phyloP scores from a whole-genome alignment of 208 protist species.

The Polymyxa betae region DNA sequence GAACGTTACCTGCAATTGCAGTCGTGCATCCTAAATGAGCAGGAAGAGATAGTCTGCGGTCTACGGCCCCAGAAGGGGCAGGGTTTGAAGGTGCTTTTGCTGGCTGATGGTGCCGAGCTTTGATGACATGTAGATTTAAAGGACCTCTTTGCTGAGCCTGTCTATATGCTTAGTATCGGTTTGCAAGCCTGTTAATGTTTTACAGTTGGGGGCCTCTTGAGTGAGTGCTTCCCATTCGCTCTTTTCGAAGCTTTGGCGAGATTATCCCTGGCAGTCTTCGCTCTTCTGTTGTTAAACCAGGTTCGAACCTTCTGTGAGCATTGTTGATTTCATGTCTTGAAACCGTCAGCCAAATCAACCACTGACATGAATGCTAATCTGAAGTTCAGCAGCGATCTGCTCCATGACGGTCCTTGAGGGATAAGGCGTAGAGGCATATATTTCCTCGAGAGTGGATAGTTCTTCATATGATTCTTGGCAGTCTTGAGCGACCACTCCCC shows the following conservation, averaged over 20 bases:
- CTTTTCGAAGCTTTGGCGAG: too few relatives aligned
- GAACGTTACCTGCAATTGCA: not conserved
- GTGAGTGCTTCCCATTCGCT: not conserved
- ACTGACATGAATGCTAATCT: slow-evolving; percentile 5
- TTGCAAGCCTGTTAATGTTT: too few relatives aligned
- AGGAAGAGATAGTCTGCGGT: not conserved
- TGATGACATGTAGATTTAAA: too few relatives aligned
- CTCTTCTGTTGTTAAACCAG: slow-evolving; percentile 33
- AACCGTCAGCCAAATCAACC: not conserved
- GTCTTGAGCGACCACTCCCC: too few relatives aligned
- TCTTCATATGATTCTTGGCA: not conserved
- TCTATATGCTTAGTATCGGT: too few relatives aligned
- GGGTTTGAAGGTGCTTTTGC: too few relatives aligned
- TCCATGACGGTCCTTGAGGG: not conserved
- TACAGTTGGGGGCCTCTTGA: too few relatives aligned
- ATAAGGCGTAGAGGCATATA: not conserved
- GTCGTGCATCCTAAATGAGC: not conserved
- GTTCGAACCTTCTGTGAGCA: slow-evolving; percentile 7
- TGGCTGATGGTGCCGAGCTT: too few relatives aligned
- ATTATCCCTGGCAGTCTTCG: not conserved
- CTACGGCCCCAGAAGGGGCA: too few relatives aligned
- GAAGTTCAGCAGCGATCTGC: not conserved
- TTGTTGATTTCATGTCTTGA: not conserved
- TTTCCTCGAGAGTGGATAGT: not conserved
- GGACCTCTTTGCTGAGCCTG: too few relatives aligned